phyloP scores from a whole-genome alignment of 495 filamentous ascomycete species.

The Paragyromitra xinjiangensis region DNA sequence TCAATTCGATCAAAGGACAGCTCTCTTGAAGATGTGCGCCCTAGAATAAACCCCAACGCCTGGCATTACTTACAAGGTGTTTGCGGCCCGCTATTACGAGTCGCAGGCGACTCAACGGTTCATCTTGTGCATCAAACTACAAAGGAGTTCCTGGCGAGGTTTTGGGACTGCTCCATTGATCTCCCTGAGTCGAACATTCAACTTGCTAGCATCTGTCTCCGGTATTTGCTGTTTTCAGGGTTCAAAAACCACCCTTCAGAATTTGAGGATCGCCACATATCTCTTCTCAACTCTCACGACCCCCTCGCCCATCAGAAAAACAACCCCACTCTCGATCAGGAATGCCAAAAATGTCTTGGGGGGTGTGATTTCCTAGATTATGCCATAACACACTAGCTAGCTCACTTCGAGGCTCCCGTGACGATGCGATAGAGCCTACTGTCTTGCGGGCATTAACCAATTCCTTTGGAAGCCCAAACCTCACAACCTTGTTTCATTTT shows the following conservation, averaged over 20 bases:
- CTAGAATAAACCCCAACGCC: conserved; percentile 25
- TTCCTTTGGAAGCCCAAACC: too few species aligned
- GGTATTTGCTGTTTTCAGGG: conserved; percentile 13
- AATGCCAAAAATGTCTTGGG: neutral
- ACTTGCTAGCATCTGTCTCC: conserved; percentile 27
- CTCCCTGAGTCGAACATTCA: conserved; percentile 22
- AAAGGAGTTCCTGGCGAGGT: conserved; percentile 28
- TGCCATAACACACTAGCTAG: conserved; percentile 17
- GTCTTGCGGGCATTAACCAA: too few species aligned
- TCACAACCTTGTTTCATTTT: too few species aligned
- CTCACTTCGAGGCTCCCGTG: neutral
- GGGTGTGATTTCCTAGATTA: conserved; percentile 34
- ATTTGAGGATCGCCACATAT: neutral
- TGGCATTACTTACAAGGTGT: conserved; percentile 55
- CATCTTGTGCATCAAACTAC: conserved; percentile 52
- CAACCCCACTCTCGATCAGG: neutral
- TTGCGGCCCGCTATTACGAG: conserved; percentile 61
- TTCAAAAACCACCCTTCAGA: conserved; percentile 15
- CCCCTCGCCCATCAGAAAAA: too few species aligned
- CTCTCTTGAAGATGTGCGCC: conserved; percentile 54
- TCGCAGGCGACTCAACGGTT: conserved; percentile 58
- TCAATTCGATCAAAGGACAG: conserved; percentile 51
- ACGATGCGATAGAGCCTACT: too few species aligned
- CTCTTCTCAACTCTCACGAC: too few species aligned
- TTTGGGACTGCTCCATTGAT: conserved; percentile 18